Base-by-base conservation (phyloP, 2,329 filamentous ascomycete species). In the Paecilomyces variotii region DNA sequence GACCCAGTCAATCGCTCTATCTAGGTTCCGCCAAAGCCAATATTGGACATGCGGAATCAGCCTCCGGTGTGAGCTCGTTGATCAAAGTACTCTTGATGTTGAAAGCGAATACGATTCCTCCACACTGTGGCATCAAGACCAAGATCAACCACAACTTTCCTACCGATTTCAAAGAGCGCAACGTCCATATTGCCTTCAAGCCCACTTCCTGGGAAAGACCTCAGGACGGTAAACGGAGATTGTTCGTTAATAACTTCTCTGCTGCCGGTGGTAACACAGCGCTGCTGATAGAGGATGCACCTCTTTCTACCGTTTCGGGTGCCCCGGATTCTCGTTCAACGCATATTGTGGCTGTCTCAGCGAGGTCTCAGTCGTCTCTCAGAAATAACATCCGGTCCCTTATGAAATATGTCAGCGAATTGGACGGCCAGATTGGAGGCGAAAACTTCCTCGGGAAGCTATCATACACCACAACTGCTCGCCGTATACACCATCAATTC, bases 191-290 rank as follows among this genome's bases (percentile, higher is more conserved):
- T 34, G 67, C 72, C 2, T 80, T 83, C 64, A 76, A 84, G 62
- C 75, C 76, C 5, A 71, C 68, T 14, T 61, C 69, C 11, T 72
- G 72, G 67, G 56, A 60, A 7, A 63, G 66, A 50, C 66, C 68
- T 25, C 62, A 64, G 54, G 64, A 64, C 26, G 67, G 68, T 53
- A 65, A 71, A 56, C 70, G 79, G 6, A 71, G 69, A 24, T 72
- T 78, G 19, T 72, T 74, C 39, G 72, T 87, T 63, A 88, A 88
- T 76, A 88, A 88, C 74, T 89, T 88, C 68, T 84, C 83, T 62
- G 87, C 87, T 5, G 85, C 87, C 56, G 87, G 87, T 63, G 87
- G 87, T 34, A 90, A 90, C 72, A 88, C 87, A 1, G 83, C 85
- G 14, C 70, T 89, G 26, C 70, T 90, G 5, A 66, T 90, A 1